phyloP scores from a whole-genome alignment of 441 rosid species.

The Breynia disticha region DNA sequence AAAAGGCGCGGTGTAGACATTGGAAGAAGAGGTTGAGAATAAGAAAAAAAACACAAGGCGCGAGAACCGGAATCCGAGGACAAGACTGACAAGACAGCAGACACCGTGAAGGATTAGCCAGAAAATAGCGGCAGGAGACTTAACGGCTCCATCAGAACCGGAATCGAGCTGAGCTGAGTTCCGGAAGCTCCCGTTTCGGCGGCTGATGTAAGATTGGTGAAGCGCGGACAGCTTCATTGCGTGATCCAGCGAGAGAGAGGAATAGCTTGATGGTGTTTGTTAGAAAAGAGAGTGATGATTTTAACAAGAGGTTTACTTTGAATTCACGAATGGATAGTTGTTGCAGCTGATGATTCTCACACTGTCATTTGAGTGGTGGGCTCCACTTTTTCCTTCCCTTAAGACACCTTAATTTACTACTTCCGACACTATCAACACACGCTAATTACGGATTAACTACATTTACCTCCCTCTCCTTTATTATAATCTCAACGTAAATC shows the following conservation, averaged over 20 bases:
- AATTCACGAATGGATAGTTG: conserved; percentile 21
- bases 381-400: too few species aligned
- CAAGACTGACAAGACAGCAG: conserved; percentile 72
- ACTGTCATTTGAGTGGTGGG: neutral
- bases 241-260: too few species aligned
- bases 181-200: conserved; percentile 62
- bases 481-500: too few species aligned
- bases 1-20: conserved; percentile 53
- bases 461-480: too few species aligned
- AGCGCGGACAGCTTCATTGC: conserved; percentile 73
- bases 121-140: conserved; percentile 57
- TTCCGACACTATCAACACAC: too few species aligned
- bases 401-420: neutral
- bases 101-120: conserved; percentile 72
- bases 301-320: conserved; percentile 32
- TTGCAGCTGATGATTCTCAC: neutral
- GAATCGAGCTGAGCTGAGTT: conserved; percentile 38
- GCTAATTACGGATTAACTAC: too few species aligned
- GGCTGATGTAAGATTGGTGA: conserved; percentile 71
- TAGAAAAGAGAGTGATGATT: conserved; percentile 8
- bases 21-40: conserved; percentile 47
- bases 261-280: neutral
- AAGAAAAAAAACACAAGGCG: conserved; percentile 78
- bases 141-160: conserved; percentile 45
- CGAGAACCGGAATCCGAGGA: conserved; percentile 93